Conservation (phyloP, 108 stramenopile genomes). For the Mediolabrus comicus region DNA sequence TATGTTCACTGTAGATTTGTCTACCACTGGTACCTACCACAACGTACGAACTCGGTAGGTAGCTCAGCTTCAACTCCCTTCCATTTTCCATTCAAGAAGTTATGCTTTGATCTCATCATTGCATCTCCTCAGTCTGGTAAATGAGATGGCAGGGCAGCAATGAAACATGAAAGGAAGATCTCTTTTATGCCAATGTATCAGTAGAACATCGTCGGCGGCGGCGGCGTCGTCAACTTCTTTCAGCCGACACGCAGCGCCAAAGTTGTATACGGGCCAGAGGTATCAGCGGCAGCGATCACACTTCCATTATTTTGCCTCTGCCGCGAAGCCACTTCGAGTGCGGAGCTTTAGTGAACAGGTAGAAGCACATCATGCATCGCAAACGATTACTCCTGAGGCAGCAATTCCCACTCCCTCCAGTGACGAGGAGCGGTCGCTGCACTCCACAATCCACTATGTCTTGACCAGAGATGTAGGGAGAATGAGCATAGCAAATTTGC, state of each 20-base stretch:
- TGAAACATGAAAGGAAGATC: not conserved
- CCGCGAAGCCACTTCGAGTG: not conserved
- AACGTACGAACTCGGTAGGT: too few relatives aligned
- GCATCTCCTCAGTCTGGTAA: too few relatives aligned
- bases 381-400: not conserved
- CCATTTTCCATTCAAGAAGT: too few relatives aligned
- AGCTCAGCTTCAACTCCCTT: not conserved
- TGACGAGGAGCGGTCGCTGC: conserved; percentile 10
- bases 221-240: not conserved
- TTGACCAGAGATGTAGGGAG: conserved; percentile 12
- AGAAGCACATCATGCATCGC: not conserved
- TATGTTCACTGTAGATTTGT: too few relatives aligned
- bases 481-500: conserved; percentile 10
- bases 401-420: not conserved
- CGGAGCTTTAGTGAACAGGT: not conserved
- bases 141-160: too few relatives aligned
- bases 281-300: not conserved
- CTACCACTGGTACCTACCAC: too few relatives aligned
- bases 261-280: not conserved
- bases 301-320: not conserved
- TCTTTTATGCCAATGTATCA: not conserved
- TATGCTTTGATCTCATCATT: too few relatives aligned
- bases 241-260: not conserved
- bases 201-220: too few relatives aligned
- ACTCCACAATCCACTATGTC: conserved; percentile 22